Conservation (phyloP, 2,329 filamentous ascomycete genomes). For the Ramichloridium luteum region DNA sequence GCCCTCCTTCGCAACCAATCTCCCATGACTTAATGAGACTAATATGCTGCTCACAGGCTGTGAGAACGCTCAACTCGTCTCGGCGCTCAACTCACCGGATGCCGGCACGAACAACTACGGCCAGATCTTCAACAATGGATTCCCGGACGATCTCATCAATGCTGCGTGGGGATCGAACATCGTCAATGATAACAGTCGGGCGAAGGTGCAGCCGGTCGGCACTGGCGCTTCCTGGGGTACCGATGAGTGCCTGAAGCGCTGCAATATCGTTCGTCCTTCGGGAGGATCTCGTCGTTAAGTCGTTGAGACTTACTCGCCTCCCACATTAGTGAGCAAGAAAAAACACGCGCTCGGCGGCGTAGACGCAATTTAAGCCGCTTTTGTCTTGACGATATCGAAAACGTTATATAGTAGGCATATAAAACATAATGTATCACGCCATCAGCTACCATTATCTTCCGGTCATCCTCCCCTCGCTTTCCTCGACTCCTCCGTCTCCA, state of each 20-base stretch:
- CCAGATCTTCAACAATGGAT: conserved; percentile 30
- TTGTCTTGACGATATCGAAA: too few species aligned
- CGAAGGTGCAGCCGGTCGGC: conserved; percentile 27
- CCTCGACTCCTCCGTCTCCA: conserved; percentile 18
- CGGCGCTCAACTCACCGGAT: conserved; percentile 38
- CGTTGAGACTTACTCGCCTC: too few species aligned
- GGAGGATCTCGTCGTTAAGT: too few species aligned
- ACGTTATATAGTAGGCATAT: too few species aligned
- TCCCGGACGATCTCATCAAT: conserved; percentile 31
- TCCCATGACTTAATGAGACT: not conserved
- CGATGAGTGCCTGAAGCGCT: conserved; percentile 28
- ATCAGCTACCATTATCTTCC: too few species aligned
- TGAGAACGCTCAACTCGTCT: conserved; percentile 37
- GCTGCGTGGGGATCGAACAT: conserved; percentile 31
- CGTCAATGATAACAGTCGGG: conserved; percentile 22
- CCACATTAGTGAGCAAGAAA: too few species aligned
- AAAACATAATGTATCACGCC: too few species aligned
- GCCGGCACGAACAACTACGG: conserved; percentile 38
- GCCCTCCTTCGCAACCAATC: not conserved
- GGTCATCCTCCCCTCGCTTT: conserved; percentile 7
- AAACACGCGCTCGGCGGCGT: too few species aligned
- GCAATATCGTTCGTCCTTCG: conserved; percentile 11
- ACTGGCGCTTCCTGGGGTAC: conserved; percentile 33
- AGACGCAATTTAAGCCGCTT: too few species aligned
- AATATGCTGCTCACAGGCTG: conserved; percentile 27